Conservation (phyloP, 306 rosid genomes). For the Pueraria montana region DNA sequence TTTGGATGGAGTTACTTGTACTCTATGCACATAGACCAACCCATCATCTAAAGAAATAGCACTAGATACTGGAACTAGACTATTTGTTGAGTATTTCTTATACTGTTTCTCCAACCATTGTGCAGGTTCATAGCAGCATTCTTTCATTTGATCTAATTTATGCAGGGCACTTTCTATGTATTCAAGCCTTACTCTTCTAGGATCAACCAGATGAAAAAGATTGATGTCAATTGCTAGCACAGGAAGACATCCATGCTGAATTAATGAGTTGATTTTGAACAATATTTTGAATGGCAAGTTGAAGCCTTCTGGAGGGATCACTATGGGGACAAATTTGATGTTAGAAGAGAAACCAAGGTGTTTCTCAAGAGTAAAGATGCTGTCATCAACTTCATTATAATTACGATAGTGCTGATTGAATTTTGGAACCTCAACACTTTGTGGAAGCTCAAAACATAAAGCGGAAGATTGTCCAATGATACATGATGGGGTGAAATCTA, state of each 20-base stretch:
- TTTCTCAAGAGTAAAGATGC: conserved; percentile 45
- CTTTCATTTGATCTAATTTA: conserved; percentile 60
- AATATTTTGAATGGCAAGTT: conserved; percentile 65
- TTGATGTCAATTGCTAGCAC: conserved; percentile 50
- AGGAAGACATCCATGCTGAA: conserved; percentile 77
- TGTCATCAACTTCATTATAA: conserved; percentile 53
- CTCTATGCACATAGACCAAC: conserved; percentile 76
- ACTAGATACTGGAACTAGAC: conserved; percentile 32
- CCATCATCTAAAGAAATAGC: conserved; percentile 67
- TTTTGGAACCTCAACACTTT: conserved; percentile 57
- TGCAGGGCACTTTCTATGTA: conserved; percentile 68
- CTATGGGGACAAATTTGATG: conserved; percentile 62
- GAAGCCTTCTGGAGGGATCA: conserved; percentile 61
- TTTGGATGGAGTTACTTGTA: conserved; percentile 74
- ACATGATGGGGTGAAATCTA: conserved; percentile 69
- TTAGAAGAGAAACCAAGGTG: conserved; percentile 47
- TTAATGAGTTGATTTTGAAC: conserved; percentile 65
- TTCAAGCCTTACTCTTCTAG: conserved; percentile 47
- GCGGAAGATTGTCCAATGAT: conserved; percentile 75
- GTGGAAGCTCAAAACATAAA: conserved; percentile 71
- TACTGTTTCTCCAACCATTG: conserved; percentile 70
- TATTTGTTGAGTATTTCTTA: conserved; percentile 60
- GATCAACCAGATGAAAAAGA: conserved; percentile 63
- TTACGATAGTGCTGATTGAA: conserved; percentile 58
- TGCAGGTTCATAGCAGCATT: conserved; percentile 72